Evolutionary conservation across 371 early-diverging fungal species (phyloP), one percentile per base, ranked within the genome.

Genomic region (Mucor mucedo): DNA sequence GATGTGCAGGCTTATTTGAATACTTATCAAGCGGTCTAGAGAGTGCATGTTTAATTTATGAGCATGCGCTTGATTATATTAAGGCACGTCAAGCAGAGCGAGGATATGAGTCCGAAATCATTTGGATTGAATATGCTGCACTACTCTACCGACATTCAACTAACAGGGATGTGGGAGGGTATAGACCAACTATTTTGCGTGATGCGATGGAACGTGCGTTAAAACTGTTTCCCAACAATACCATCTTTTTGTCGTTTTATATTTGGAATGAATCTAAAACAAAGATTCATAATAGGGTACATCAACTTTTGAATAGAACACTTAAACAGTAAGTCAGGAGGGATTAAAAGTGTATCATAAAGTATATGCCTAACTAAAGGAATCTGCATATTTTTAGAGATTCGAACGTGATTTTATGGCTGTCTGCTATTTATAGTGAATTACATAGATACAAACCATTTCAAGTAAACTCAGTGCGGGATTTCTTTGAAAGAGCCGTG

Each of bases 181-280:
- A 73, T 54, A 77, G 84, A 32, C 88, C 90, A 4, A 73, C 76
- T 1, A 64, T 80, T 13, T 57, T 90, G 55, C 73, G 90, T 13
- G 55, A 69, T 2, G 76, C 78, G 10, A 63, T 87, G 58, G 82
- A 84, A 53, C 53, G 71, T 0, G 80, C 82, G 3, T 54, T 86
- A 16, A 56, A 52, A 2, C 57, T 79, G 21, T 90, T 87, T 58
- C 90, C 90, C 0, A 79, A 81, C 61, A 87, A 89, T 58, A 82
- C 84, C 0, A 70, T 87, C 4, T 73, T 92, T 21, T 73, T 85
- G 42, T 70, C 76, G 1, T 50, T 89, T 52, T 89, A 83, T 66
- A 82, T 85, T 11, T 87, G 86, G 86, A 87, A 87, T 47, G 92
- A 92, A 59, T 78, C 84, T 16, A 76, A 83, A 59, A 85, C 85